These are phyloP conservation scores for Fusarium ramigenum DNA, from an alignment of 2,329 filamentous ascomycete species.

Conservation along the genomic window DNA sequence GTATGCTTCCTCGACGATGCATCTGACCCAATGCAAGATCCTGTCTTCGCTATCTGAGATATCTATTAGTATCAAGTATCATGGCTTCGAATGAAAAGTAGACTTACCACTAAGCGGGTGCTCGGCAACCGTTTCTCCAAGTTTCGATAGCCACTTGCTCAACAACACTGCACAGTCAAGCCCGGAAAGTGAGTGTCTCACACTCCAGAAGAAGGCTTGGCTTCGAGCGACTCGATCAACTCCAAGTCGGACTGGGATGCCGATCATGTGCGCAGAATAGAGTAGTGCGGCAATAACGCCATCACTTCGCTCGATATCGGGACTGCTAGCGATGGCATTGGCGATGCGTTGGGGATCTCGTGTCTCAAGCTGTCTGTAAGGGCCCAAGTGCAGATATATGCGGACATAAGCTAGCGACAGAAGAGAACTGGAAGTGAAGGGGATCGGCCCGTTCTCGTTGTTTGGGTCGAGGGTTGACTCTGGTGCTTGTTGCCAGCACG, in stretches of 20 bases:
- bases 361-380: constrained; percentile 54
- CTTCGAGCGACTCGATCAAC: constrained; percentile 64
- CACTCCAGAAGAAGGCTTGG: constrained; percentile 66
- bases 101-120: background rate
- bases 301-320: constrained; percentile 57
- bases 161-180: constrained; percentile 64
- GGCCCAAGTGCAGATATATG: constrained; percentile 56
- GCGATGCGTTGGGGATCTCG: constrained; percentile 54
- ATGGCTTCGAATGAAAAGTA: too few relatives aligned
- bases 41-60: constrained; percentile 56
- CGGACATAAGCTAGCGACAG: constrained; percentile 52
- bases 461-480: constrained; percentile 53
- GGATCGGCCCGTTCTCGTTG: constrained; percentile 53
- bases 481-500: constrained; percentile 51
- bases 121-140: background rate
- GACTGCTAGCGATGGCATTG: constrained; percentile 48
- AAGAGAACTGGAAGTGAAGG: constrained; percentile 57
- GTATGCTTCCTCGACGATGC: constrained; percentile 57
- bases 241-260: constrained; percentile 64
- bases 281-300: constrained; percentile 59
- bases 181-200: constrained; percentile 63
- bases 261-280: constrained; percentile 63
- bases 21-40: constrained; percentile 57
- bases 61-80: too few relatives aligned
- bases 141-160: constrained; percentile 53